Conservation (phyloP, 768 basidiomycete genomes). For the Cystobasidiopsis lactophilus region DNA sequence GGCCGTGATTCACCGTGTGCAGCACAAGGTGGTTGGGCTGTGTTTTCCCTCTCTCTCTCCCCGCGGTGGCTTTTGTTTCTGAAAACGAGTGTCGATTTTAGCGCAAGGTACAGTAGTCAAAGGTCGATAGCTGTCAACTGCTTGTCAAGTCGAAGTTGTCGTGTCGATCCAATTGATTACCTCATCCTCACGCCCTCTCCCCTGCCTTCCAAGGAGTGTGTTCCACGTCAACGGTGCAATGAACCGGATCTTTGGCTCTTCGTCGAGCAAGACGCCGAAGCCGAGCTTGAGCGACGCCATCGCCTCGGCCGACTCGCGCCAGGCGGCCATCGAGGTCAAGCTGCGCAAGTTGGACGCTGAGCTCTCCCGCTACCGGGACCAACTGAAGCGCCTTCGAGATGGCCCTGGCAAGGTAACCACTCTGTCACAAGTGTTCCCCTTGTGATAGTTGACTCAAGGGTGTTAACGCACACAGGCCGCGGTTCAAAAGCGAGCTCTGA, state of each 20-base stretch:
- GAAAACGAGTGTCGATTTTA: no score
- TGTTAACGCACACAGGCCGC: slow-evolving; percentile 39
- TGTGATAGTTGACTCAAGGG: background rate
- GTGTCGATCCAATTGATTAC: background rate
- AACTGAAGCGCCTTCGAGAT: slow-evolving; percentile 77
- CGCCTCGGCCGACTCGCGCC: slow-evolving; percentile 29
- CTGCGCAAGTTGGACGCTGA: slow-evolving; percentile 90
- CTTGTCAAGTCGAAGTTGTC: no score
- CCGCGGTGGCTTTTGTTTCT: no score
- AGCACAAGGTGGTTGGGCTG: no score
- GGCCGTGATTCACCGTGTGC: no score
- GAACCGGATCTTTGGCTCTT: slow-evolving; percentile 26
- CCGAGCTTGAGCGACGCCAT: slow-evolving; percentile 83
- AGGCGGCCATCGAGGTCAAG: slow-evolving; percentile 51
- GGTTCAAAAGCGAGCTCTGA: slow-evolving; percentile 78
- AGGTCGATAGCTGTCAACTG: no score
- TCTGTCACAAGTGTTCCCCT: slow-evolving; percentile 5
- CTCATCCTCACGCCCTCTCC: background rate
- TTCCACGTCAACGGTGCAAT: slow-evolving; percentile 7
- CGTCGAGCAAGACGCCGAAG: slow-evolving; percentile 40
- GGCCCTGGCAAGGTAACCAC: slow-evolving; percentile 77
- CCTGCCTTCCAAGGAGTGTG: no score
- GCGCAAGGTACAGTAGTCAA: no score
- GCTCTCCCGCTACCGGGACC: slow-evolving; percentile 72
- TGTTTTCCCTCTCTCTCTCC: no score